Base-by-base conservation (phyloP, 139 green algal species). In the Tetratostichococcus sp. region DNA sequence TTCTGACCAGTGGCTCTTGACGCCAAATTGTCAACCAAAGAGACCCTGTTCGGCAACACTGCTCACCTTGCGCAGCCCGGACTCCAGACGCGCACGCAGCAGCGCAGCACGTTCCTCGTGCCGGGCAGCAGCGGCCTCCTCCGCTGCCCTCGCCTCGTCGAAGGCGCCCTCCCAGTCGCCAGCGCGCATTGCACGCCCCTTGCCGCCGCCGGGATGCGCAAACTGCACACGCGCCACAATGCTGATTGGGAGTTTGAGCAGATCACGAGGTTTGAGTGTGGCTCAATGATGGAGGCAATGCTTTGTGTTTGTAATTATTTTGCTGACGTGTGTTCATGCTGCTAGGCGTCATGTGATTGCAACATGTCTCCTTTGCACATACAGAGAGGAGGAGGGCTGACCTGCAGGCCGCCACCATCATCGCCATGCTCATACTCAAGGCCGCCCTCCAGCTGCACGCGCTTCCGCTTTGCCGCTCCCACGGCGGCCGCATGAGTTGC, bases 51-150 rank as follows among this genome's bases (percentile, higher is more conserved):
- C n/a, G n/a, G 39, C 39, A 50, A 11, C 39, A 11, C 8, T 11
- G 39, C 39, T 6, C 39, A 77, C 73, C 73, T 81, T 86, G 42
- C 70, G 70, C 43, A 79, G 69, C 28, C 82, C 81, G 17, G 50
- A 34, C 72, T 89, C 84, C 50, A 89, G 74, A 23, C 83, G 70
- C 8, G 68, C 71, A 26, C 84, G 69, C 77, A 82, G 67, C 67
- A 72, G 43, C 1, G 43, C 30, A 14, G 77, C 71, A 23, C 66
- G 58, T 14, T 82, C 77, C 35, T 31, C 66, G 19, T 82, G 65
- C 35, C 42, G 57, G 17, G 50, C 50, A 2, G 50, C 50, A 8
- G 50, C 50, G 14, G 50, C 50, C 50, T 62, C 50, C 50, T 62
- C 50, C 11, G 50, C 50, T 4, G 50, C 50, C 11, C 50, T 8